phyloP scores from a whole-genome alignment of 176 grass and related monocot genomes.

The Carex cristatella region DNA sequence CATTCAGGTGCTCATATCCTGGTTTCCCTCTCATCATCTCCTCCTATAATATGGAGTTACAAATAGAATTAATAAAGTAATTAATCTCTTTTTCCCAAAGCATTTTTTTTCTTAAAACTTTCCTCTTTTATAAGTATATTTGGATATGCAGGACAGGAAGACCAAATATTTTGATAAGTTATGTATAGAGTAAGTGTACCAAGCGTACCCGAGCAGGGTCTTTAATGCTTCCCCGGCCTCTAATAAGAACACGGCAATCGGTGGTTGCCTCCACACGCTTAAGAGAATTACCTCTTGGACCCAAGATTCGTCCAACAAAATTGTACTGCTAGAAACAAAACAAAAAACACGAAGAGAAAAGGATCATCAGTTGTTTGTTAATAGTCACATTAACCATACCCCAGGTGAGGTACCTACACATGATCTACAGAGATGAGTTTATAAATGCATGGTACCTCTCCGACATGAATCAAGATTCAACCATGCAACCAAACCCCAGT shows the following conservation, averaged over 20 bases:
- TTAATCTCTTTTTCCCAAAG: neutral
- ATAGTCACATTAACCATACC: neutral
- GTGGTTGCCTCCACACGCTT: constrained; percentile 94
- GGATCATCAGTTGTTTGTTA: neutral
- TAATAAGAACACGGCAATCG: constrained; percentile 87
- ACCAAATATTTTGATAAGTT: constrained; percentile 12
- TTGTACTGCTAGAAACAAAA: constrained; percentile 53
- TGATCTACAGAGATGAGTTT: neutral
- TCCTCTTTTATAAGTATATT: neutral
- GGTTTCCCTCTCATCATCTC: constrained; percentile 92
- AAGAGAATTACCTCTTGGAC: constrained; percentile 94
- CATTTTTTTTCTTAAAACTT: neutral
- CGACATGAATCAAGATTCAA: neutral
- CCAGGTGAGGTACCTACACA: neutral
- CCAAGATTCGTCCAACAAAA: constrained; percentile 90
- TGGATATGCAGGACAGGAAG: neutral
- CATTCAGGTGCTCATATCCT: constrained; percentile 92
- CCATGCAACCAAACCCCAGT: neutral
- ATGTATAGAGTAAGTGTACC: constrained; percentile 3
- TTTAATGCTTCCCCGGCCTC: constrained; percentile 96
- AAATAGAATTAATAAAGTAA: neutral
- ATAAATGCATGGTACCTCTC: neutral
- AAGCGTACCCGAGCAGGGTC: constrained; percentile 74
- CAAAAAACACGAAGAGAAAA: neutral
- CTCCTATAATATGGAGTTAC: constrained; percentile 37